Conservation (phyloP, 1,139 yeast species). For the Candida pseudoviswanathii region DNA sequence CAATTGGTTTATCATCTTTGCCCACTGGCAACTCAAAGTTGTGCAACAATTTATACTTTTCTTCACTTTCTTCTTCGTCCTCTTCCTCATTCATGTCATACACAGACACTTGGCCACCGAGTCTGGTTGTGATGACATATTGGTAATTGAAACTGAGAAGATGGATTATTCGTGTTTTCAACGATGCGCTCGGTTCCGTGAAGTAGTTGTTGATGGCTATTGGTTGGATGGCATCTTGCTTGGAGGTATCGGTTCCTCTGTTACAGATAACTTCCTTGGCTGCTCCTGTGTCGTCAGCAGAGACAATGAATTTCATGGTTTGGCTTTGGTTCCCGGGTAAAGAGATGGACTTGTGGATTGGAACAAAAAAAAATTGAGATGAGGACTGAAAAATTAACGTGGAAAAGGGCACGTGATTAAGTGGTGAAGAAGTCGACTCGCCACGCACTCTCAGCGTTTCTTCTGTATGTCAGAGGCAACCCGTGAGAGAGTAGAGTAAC, state of each 20-base stretch:
- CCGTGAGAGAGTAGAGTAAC: no score
- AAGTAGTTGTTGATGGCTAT: slow-evolving; percentile 44
- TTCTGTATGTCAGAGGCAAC: no score
- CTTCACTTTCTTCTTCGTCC: slow-evolving; percentile 17
- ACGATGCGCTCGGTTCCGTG: slow-evolving; percentile 32
- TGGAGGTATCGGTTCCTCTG: slow-evolving; percentile 71
- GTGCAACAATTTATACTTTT: slow-evolving; percentile 23
- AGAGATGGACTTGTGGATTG: neutral
- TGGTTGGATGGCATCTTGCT: slow-evolving; percentile 59
- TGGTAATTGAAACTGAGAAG: slow-evolving; percentile 31
- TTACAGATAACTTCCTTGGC: slow-evolving; percentile 58
- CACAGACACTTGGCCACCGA: slow-evolving; percentile 44
- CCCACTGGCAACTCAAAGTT: slow-evolving; percentile 27
- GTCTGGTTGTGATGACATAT: slow-evolving; percentile 44
- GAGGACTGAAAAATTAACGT: neutral
- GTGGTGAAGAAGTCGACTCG: no score
- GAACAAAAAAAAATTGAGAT: neutral
- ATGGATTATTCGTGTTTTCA: slow-evolving; percentile 25
- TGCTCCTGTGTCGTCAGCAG: slow-evolving; percentile 60
- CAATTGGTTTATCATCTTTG: slow-evolving; percentile 34
- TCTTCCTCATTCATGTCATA: slow-evolving; percentile 27
- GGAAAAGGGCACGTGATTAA: neutral
- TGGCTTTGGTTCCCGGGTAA: neutral
- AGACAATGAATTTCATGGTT: slow-evolving; percentile 52
- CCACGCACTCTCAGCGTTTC: no score